Base-by-base conservation (phyloP, 1,139 yeast species). In the Diutina mesorugosa region DNA sequence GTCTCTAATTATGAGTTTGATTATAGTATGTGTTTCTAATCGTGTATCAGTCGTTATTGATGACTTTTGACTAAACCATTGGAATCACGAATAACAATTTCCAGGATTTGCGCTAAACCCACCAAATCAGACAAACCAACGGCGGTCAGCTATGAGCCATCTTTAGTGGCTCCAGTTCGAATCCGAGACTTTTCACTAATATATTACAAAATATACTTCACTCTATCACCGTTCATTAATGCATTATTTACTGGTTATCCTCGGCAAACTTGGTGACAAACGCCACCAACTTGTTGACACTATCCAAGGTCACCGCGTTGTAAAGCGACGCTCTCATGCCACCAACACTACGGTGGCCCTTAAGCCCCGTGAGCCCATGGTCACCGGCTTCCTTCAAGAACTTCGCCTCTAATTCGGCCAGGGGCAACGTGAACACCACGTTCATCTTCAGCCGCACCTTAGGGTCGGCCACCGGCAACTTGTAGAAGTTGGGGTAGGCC, bases 291-390 rank as follows among this genome's bases (percentile, higher is more conserved):
- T 74, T 66, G 59, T 84, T 75, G 32, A 85, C 86, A 62, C 93
- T 83, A 54, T 78, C 76, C 56, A 82, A 73, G 9, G 84, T 69
- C 54, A 93, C 88, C 14, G 98, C 97, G 66, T 93, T 93, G 70
- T 93, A 89, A 58, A 90, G 76, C 14, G 97, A 90, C 26, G 96
- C 93, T 71, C 99, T 85, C 73, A 91, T 87, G 47, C 99, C 99
- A 55, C 98, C 98, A 55, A 93, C 98, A 9, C 97, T 88, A 69
- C 99, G 82, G 69, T 93, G 98, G 32, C 99, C 99, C 72, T 91
- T 90, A 65, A 93, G 77, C 4, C 97, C 98, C 14, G 82, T 73
- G 61, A 91, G 75, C 0, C 70, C 66, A 26, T 73, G 75, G 48
- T 67, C 75, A 51, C 72, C 79, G 3, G 90, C 87, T 56, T 77